Evolutionary conservation across 768 basidiomycete genomes (phyloP), one percentile per base, ranked within the genome.

Genomic region (Tylopilus rubrobrunneus): DNA sequence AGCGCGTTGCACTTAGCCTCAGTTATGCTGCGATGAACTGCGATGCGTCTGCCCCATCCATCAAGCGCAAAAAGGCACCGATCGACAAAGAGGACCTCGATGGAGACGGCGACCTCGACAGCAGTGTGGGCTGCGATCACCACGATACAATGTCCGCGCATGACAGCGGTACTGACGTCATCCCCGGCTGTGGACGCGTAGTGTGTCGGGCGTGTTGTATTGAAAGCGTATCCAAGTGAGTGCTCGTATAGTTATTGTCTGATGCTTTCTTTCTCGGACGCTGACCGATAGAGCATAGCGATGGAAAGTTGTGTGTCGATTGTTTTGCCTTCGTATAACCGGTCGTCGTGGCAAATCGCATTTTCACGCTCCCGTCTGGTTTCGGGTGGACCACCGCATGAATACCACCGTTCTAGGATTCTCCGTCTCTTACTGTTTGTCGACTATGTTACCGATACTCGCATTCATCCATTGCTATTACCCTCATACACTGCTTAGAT

Each of bases 171-270:
- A 33, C 49, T 8, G 60, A 56, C 2, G 44, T 68, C 40, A 31
- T 70, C 27, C 54, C 65, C 1, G 73, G 73, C 12, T 74, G 73
- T 50, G 74, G 71, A 48, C 68, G 71, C 27, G 53, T 60, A 44
- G 62, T 74, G 27, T 74, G 73, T 48, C 61, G 66, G 17, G 60
- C 61, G 31, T 74, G 73, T 36, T 73, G 71, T 25, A 51, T 73
- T 34, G 73, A 74, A 59, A 73, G 66, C 48, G 59, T 67, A 3
- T 53, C 56, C 47, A 71, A 72, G 73, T 75, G 50, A 60, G 73
- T 62, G 10, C 7, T 27, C n/a, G 1, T 1, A 34, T 39, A 14
- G 8, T 27, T 23, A 5, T 47, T 45, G 29, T 27, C 5, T 7
- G 4, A 5, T 15, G 36, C 28, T 27, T 27, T 8, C 12, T 51